phyloP scores from a whole-genome alignment of 23 red algal species.

The Gracilaria caudata region DNA sequence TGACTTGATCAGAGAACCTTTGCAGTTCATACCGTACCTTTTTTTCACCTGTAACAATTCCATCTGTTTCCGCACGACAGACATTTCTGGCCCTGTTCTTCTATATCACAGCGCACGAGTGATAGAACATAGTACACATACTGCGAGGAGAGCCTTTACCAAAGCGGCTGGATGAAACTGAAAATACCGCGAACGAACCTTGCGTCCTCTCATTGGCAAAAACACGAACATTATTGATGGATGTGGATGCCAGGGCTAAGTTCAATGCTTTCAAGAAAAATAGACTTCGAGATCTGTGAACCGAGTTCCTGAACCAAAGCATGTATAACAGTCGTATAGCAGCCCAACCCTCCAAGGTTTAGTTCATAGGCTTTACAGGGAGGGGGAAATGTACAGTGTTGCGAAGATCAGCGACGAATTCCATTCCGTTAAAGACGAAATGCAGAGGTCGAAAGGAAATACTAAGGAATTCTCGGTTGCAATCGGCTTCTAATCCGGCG shows the following conservation, averaged over 20 bases:
- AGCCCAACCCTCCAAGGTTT: too few relatives aligned
- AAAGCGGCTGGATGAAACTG: background rate
- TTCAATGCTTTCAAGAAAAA: background rate
- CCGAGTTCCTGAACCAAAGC: too few relatives aligned
- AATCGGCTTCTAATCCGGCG: too few relatives aligned
- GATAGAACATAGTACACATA: background rate
- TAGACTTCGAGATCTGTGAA: too few relatives aligned
- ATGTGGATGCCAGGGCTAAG: background rate
- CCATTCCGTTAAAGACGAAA: too few relatives aligned
- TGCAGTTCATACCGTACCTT: background rate
- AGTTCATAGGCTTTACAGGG: too few relatives aligned
- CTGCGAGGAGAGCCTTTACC: background rate
- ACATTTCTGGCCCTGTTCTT: background rate
- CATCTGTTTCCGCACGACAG: background rate
- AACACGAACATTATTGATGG: background rate
- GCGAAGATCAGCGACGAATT: too few relatives aligned
- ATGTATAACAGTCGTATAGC: too few relatives aligned
- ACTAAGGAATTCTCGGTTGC: too few relatives aligned
- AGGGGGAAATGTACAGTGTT: too few relatives aligned
- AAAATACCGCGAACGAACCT: background rate
- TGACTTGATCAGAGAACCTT: background rate
- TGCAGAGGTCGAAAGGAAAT: too few relatives aligned
- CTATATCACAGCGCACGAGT: background rate
- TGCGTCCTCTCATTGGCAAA: background rate
- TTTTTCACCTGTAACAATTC: background rate